A percentile compares a stretch with the other conserved stretches of the same genome.
phyloP scores from a whole-genome alignment of 148 eudicot species.

The Silene uniflora region DNA sequence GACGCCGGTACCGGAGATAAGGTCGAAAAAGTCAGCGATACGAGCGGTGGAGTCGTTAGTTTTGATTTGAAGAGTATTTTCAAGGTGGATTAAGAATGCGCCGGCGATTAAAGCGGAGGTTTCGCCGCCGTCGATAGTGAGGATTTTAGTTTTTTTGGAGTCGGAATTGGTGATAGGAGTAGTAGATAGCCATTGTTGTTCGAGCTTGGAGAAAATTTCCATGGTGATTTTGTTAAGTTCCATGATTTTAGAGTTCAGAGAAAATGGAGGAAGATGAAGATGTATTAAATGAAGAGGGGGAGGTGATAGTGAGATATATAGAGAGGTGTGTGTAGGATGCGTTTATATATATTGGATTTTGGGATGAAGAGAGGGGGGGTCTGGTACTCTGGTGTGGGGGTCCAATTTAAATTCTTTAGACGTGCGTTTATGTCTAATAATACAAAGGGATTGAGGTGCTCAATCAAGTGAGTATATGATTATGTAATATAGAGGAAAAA shows the following conservation, averaged over 20 bases:
- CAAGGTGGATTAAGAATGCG: constrained; percentile 54
- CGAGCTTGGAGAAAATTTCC: constrained; percentile 46
- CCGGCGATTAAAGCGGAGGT: constrained; percentile 56
- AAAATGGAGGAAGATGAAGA: too few relatives aligned
- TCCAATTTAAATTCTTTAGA: constrained; percentile 17
- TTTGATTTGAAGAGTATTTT: constrained; percentile 53
- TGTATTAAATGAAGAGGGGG: not conserved
- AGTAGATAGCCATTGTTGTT: constrained; percentile 36
- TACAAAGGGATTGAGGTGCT: too few relatives aligned
- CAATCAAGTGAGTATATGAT: too few relatives aligned
- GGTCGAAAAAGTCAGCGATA: constrained; percentile 65
- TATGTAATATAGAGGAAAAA: too few relatives aligned
- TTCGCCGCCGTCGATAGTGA: constrained; percentile 81
- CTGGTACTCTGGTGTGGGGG: not conserved
- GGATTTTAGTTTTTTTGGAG: constrained; percentile 33
- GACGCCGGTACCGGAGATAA: constrained; percentile 67
- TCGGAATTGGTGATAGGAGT: constrained; percentile 20
- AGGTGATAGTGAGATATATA: not conserved
- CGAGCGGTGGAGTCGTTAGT: constrained; percentile 49
- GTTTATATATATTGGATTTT: constrained; percentile 9
- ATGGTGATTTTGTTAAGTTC: constrained; percentile 51
- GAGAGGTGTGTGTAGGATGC: not conserved
- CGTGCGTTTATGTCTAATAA: constrained; percentile 17
- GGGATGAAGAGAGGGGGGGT: not conserved
- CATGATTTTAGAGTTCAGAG: not conserved